Evolutionary conservation across 257 asterid genomes (phyloP).

Genomic region (Solanum virginianum): DNA sequence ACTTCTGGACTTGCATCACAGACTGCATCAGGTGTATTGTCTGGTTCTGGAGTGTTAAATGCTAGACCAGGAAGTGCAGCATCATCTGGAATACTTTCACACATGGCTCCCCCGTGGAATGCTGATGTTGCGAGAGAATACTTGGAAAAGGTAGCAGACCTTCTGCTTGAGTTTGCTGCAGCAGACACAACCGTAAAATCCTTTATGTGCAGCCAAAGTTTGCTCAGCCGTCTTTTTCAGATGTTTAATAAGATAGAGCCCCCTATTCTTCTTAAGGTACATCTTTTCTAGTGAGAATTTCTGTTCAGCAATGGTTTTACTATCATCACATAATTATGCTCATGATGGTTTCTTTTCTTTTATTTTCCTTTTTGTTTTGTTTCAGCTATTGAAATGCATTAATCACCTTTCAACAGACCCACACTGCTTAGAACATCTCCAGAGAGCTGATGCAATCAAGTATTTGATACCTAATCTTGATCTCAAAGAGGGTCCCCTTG

Average conservation of each 20-base stretch:
- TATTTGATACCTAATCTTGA: constrained; percentile 97
- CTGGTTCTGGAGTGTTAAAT: constrained; percentile 94
- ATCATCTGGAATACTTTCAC: constrained; percentile 86
- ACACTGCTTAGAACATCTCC: constrained; percentile 92
- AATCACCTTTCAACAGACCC: constrained; percentile 93
- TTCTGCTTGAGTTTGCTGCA: constrained; percentile 87
- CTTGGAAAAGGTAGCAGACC: constrained; percentile 95
- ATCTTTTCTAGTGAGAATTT: not conserved
- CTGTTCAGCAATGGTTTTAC: not conserved
- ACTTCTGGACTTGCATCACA: constrained; percentile 67
- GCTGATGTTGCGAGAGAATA: constrained; percentile 92
- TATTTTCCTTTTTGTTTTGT: not conserved
- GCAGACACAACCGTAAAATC: constrained; percentile 91
- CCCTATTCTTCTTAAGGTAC: constrained; percentile 93
- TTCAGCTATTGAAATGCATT: constrained; percentile 81
- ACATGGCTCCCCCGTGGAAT: constrained; percentile 86
- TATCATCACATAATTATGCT: not conserved
- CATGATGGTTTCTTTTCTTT: not conserved
- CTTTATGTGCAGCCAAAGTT: constrained; percentile 94
- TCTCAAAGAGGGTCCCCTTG: constrained; percentile 87
- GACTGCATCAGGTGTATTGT: constrained; percentile 84
- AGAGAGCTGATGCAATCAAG: constrained; percentile 93
- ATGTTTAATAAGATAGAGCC: constrained; percentile 96
- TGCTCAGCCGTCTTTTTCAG: constrained; percentile 94
- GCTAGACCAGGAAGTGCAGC: constrained; percentile 97